Percentiles rank a stretch among this genome's conserved stretches.
Evolutionary conservation across 2,329 filamentous ascomycete genomes (phyloP).

Genomic region (Aspergillus piperis): DNA sequence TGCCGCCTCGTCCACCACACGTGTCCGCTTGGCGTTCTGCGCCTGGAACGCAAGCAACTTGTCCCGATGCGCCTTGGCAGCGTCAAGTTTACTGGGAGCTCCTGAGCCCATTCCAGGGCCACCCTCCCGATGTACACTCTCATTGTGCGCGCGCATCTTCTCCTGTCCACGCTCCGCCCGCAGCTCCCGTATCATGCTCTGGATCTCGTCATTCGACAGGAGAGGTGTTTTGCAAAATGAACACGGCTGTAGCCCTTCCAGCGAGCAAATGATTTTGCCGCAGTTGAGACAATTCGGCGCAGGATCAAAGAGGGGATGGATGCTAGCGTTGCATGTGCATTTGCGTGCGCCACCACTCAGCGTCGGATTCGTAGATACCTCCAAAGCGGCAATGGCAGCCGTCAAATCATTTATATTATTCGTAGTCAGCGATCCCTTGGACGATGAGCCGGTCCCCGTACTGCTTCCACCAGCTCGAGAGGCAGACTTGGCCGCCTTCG

Average conservation of each 20-base stretch:
- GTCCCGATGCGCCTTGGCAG: constrained; percentile 77
- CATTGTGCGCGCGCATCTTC: constrained; percentile 79
- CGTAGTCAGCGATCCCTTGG: constrained; percentile 52
- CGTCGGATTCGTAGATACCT: constrained; percentile 86
- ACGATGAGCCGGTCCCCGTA: constrained; percentile 55
- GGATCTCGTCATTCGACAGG: constrained; percentile 70
- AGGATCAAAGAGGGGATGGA: constrained; percentile 84
- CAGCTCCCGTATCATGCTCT: constrained; percentile 81
- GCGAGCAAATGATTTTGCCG: constrained; percentile 92
- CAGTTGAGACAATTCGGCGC: constrained; percentile 91
- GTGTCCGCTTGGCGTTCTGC: constrained; percentile 80
- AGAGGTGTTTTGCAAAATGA: constrained; percentile 82
- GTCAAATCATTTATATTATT: constrained; percentile 60
- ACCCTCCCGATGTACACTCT: constrained; percentile 40
- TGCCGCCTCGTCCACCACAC: constrained; percentile 81
- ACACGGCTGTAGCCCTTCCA: constrained; percentile 90
- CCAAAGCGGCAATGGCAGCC: constrained; percentile 82
- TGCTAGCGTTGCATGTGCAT: constrained; percentile 85
- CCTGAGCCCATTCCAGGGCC: constrained; percentile 31
- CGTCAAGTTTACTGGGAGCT: constrained; percentile 59
- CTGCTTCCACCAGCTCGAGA: constrained; percentile 69
- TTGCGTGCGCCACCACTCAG: constrained; percentile 59
- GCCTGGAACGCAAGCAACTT: constrained; percentile 79
- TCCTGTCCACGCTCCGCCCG: constrained; percentile 84
- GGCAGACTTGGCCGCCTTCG: constrained; percentile 64